These are phyloP conservation scores for Podospora conica DNA, from an alignment of 495 filamentous ascomycete genomes.

Conservation along the genomic window DNA sequence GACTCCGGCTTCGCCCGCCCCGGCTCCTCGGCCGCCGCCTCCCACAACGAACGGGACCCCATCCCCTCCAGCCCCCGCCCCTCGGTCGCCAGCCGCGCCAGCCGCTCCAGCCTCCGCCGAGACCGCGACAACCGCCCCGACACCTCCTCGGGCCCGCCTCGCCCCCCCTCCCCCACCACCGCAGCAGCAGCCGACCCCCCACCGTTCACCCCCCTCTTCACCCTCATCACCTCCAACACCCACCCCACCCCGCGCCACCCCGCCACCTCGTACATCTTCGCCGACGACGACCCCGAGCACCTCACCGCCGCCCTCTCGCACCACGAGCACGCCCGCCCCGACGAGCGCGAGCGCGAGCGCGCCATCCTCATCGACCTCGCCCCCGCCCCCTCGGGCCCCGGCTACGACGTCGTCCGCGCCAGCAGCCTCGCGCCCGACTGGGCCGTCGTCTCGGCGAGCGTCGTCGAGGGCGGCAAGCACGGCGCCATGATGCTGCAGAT, in stretches of 20 bases:
- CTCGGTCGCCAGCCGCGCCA: constrained; percentile 23
- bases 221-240: constrained; percentile 49
- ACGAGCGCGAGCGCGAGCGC: constrained; percentile 33
- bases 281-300: constrained; percentile 65
- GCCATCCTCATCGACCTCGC: constrained; percentile 52
- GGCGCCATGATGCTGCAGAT: constrained; percentile 61
- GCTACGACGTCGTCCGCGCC: constrained; percentile 41
- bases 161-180: background rate
- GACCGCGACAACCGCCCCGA: constrained; percentile 25
- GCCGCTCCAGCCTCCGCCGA: constrained; percentile 25
- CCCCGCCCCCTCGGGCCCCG: constrained; percentile 40
- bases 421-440: constrained; percentile 43
- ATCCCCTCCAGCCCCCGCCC: constrained; percentile 25
- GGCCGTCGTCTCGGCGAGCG: constrained; percentile 38
- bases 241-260: constrained; percentile 36
- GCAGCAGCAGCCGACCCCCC: constrained; percentile 9
- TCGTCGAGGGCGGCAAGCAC: constrained; percentile 25
- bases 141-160: background rate
- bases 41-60: constrained; percentile 12
- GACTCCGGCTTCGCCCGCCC: constrained; percentile 21
- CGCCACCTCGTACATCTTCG: constrained; percentile 87
- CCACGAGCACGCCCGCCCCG: constrained; percentile 29
- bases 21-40: constrained; percentile 20
- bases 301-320: constrained; percentile 48
- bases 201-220: constrained; percentile 60